A percentile compares a stretch with the other conserved stretches of the same genome.
Conservation (phyloP, 352 stramenopile species). For the Phytopythium sindhum region DNA sequence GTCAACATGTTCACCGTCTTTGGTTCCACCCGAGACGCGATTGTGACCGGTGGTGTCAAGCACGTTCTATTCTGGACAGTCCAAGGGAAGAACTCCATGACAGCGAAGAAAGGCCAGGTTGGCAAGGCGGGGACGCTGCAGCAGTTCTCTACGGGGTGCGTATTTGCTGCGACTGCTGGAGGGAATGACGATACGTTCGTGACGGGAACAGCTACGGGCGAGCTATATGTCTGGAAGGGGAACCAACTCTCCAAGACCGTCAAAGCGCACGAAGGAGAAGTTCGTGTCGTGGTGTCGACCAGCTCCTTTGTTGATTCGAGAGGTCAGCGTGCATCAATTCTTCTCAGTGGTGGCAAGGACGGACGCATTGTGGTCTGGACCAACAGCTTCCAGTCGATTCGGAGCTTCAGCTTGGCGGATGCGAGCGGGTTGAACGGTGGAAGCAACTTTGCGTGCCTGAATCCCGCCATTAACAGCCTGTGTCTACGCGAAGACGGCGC, state of each 20-base stretch:
- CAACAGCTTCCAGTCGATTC: conserved; percentile 58
- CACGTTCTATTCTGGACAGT: conserved; percentile 70
- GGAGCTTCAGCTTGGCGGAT: conserved; percentile 54
- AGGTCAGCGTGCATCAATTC: conserved; percentile 5
- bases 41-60: conserved; percentile 65
- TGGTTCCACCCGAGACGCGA: conserved; percentile 18
- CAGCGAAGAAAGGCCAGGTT: conserved; percentile 50
- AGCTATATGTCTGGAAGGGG: conserved; percentile 58
- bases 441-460: conserved; percentile 13
- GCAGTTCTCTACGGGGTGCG: conserved; percentile 40
- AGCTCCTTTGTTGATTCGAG: conserved; percentile 9
- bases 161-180: conserved; percentile 27
- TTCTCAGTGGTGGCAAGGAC: conserved; percentile 73
- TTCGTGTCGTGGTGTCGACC: conserved; percentile 30
- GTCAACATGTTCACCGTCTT: conserved; percentile 58
- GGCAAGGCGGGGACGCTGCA: conserved; percentile 62
- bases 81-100: conserved; percentile 45
- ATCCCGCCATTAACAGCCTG: conserved; percentile 40
- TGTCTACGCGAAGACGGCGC: conserved; percentile 36
- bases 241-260: conserved; percentile 44
- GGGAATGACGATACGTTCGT: conserved; percentile 21
- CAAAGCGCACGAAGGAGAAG: conserved; percentile 65
- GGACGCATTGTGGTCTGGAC: conserved; percentile 71
- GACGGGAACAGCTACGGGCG: conserved; percentile 44
- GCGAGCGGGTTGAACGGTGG: conserved; percentile 8